Evolutionary conservation across 495 filamentous ascomycete genomes (phyloP).

Genomic region (Trichocladium uniseriatum): DNA sequence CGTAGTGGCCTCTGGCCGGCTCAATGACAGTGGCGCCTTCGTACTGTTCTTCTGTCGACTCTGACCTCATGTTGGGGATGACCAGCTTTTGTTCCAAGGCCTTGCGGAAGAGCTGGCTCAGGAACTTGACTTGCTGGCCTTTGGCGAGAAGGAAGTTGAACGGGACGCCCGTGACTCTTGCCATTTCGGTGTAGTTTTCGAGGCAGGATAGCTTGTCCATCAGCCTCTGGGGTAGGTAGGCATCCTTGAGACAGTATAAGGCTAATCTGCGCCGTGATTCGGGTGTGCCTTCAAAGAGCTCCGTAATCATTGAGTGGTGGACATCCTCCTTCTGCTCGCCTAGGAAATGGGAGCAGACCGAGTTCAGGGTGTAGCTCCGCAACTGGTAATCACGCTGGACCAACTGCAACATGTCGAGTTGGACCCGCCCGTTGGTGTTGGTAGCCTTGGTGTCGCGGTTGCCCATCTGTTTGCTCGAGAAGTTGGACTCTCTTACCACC

Average conservation of each 20-base stretch:
- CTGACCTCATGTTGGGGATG: conserved; percentile 68
- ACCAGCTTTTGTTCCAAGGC: conserved; percentile 86
- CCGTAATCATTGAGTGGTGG: conserved; percentile 98
- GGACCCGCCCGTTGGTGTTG: conserved; percentile 88
- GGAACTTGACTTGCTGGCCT: conserved; percentile 95
- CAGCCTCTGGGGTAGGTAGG: conserved; percentile 84
- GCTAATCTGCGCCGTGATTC: conserved; percentile 85
- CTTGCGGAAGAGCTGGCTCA: conserved; percentile 95
- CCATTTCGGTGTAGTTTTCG: conserved; percentile 99
- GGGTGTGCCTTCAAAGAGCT: conserved; percentile 87
- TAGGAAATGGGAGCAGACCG: conserved; percentile 91
- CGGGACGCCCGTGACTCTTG: conserved; percentile 95
- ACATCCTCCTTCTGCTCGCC: conserved; percentile 99
- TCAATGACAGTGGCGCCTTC: conserved; percentile 98
- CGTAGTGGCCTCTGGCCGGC: conserved; percentile 82
- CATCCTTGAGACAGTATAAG: conserved; percentile 96
- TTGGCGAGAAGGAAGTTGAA: conserved; percentile 90
- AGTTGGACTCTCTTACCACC: conserved; percentile 62
- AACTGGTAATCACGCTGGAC: conserved; percentile 92
- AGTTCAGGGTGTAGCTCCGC: conserved; percentile 94
- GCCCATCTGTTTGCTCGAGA: conserved; percentile 98
- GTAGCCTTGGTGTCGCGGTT: conserved; percentile 88
- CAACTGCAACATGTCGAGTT: conserved; percentile 86
- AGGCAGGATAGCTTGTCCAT: conserved; percentile 98
- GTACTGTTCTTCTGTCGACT: conserved; percentile 72